Evolutionary conservation across 2,329 filamentous ascomycete genomes (phyloP), one percentile per base, ranked within the genome.

Genomic region (Fusarium irregulare): DNA sequence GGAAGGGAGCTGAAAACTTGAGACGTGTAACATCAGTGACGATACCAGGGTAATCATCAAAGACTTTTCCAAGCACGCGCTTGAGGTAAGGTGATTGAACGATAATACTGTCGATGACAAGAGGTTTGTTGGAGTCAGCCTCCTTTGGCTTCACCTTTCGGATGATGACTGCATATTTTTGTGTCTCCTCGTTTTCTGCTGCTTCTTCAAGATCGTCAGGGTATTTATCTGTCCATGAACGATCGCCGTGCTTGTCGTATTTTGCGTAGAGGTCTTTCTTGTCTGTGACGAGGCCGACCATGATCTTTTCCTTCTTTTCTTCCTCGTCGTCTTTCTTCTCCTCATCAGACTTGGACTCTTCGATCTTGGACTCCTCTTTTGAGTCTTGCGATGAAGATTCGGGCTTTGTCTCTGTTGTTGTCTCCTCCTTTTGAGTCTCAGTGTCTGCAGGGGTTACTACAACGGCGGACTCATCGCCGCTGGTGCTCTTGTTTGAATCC

Each of bases 21-120:
- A 92, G 80, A 3, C 87, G 83, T n/a, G 88, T 83, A 27, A 92
- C 80, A 13, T 82, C 83, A 34, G 86, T 85, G 4, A 87, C 86
- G 30, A 92, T 81, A 2, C 89, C 88, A 0, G 87, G 86, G 61
- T 91, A 91, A 11, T 82, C 85, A 2, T 82, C 78, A 23, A 91
- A 81, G 10, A 91, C 82, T 13, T 84, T 81, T 12, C 80, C 80
- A 0, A 92, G 81, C 7, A 87, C 83, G 4, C 81, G 80, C 77
- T 89, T 90, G 45, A 92, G 79, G 56, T 84, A 81, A 3, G 88
- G 87, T 21, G 86, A 89, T 76, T 92, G 89, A 8, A 92, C 79
- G 46, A 91, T 83, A 61, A 92, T 86, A 48, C 87, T 89, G 72
- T 91, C 83, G 25, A 90, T 83, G 56, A 86, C 80, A 32, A 91